Conservation (phyloP, 176 grass and related monocot species). For the Phoenix roebelenii region DNA sequence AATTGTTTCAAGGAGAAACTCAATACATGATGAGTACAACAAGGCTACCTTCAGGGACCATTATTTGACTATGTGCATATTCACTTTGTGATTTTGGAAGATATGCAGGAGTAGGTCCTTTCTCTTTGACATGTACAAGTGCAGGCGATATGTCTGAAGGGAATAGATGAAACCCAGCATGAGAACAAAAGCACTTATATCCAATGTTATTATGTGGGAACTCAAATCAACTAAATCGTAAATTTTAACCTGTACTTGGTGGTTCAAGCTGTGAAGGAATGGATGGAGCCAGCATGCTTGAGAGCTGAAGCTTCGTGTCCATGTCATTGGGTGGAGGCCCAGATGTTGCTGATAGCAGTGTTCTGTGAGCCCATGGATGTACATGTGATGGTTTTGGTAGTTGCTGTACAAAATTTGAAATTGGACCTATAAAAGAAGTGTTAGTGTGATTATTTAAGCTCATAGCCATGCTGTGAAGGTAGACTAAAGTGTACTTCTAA, state of each 20-base stretch:
- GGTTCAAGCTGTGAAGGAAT: slow-evolving; percentile 11
- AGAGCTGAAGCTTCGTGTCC: slow-evolving; percentile 21
- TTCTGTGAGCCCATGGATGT: slow-evolving; percentile 36
- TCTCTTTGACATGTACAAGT: slow-evolving; percentile 5
- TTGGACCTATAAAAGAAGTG: slow-evolving; percentile 4
- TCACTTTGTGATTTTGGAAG: slow-evolving; percentile 5
- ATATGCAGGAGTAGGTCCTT: slow-evolving; percentile 16
- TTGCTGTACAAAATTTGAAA: slow-evolving; percentile 27
- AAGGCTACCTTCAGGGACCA: slow-evolving; percentile 12
- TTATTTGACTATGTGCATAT: slow-evolving; percentile 2
- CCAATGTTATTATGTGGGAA: neutral
- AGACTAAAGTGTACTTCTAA: neutral
- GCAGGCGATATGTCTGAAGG: slow-evolving; percentile 17
- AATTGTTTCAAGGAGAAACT: neutral
- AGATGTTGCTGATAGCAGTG: slow-evolving; percentile 27
- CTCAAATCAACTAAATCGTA: slow-evolving; percentile 9
- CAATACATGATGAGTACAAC: neutral
- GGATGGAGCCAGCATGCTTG: slow-evolving; percentile 27
- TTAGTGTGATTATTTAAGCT: neutral
- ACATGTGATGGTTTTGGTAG: slow-evolving; percentile 31
- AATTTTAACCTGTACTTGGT: slow-evolving; percentile 27
- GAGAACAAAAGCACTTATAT: slow-evolving; percentile 7
- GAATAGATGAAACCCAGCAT: slow-evolving; percentile 7
- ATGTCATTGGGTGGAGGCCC: slow-evolving; percentile 21
- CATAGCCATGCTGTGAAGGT: neutral